Base-by-base conservation (phyloP, 805 yeast species). In the Kregervanrija fluxuum region DNA sequence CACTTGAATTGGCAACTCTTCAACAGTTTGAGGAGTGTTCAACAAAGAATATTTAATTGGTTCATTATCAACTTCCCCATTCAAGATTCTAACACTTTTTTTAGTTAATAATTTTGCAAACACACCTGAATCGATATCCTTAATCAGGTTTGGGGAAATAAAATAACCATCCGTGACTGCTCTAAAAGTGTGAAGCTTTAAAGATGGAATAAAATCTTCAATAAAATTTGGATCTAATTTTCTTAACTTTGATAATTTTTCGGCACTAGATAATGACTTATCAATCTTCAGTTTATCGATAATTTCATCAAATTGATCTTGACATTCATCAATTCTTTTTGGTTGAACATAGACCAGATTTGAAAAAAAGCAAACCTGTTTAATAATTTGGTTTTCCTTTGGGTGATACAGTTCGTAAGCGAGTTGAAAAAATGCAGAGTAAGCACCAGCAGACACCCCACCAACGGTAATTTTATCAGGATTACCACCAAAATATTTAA, bases 391-490 rank as follows among this genome's bases (percentile, higher is more conserved):
- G 11, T 47, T 38, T 3, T 33, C 71, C 31, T 66, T 62, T 9
- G 70, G 69, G 44, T 70, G 66, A 48, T 70, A 70, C 10, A 67
- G 32, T 48, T 70, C 74, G 51, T 69, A 69, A 1, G 68, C 67
- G 30, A 69, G 43, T 51, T 70, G 75, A 50, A 64, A 67, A 40
- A 66, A 66, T 2, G 70, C 61, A 5, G 71, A 65, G 43, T 67
- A 63, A 12, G 70, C 63, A 6, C 80, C 80, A 4, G 79, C 75
- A 33, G 71, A 64, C 37, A 73, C 61, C 5, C 80, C 80, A 33
- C 69, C 65, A 31, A 72, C 56, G 0, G 77, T 66, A 31, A 75
- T 61, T 34, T 57, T 55, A 11, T 58, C 59, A 0, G 69, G 60
- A 52, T 75, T 69, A 30, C 79, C 79, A 14, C 78, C 78, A 54